These are phyloP conservation scores for Teunomyces atbi DNA, from an alignment of 805 yeast genomes.

Conservation along the genomic window DNA sequence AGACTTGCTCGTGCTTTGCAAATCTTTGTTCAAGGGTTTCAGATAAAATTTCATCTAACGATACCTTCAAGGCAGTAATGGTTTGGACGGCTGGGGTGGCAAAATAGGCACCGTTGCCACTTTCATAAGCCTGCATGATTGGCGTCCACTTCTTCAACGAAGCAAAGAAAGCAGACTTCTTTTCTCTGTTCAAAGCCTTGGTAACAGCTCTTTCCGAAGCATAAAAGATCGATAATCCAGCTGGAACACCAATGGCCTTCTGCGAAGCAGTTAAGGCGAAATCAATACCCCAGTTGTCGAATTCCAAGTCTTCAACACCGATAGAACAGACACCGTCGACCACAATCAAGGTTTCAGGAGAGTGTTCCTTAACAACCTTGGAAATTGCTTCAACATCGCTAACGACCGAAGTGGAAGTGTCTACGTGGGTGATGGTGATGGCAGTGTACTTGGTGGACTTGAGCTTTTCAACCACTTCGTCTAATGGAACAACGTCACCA, in stretches of 20 bases:
- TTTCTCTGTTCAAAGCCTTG: slow-evolving; percentile 50
- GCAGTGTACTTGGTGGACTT: slow-evolving; percentile 53
- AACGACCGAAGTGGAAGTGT: slow-evolving; percentile 94
- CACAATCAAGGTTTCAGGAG: slow-evolving; percentile 79
- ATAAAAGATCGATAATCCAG: slow-evolving; percentile 80
- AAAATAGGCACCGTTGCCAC: slow-evolving; percentile 76
- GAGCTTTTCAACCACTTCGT: slow-evolving; percentile 55
- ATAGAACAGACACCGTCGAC: slow-evolving; percentile 96
- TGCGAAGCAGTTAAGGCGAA: slow-evolving; percentile 89
- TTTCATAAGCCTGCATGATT: slow-evolving; percentile 81
- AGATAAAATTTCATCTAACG: slow-evolving; percentile 68
- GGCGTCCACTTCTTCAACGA: slow-evolving; percentile 85
- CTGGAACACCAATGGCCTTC: slow-evolving; percentile 92
- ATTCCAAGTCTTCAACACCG: slow-evolving; percentile 82
- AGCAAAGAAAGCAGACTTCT: slow-evolving; percentile 60
- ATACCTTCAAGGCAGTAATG: slow-evolving; percentile 73
- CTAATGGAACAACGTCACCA: slow-evolving; percentile 67
- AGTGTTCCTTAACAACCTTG: slow-evolving; percentile 52
- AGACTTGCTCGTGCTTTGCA: slow-evolving; percentile 58
- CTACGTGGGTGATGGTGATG: slow-evolving; percentile 90
- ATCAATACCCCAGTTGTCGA: slow-evolving; percentile 89
- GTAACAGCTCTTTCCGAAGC: slow-evolving; percentile 73
- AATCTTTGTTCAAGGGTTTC: slow-evolving; percentile 58
- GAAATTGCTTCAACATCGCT: slow-evolving; percentile 66
- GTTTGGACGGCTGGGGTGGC: slow-evolving; percentile 97